A percentile compares a stretch with the other conserved stretches of the same genome.
Evolutionary conservation across 1,284 basidiomycete species (phyloP).

Genomic region (Pseudozyma thailandica): DNA sequence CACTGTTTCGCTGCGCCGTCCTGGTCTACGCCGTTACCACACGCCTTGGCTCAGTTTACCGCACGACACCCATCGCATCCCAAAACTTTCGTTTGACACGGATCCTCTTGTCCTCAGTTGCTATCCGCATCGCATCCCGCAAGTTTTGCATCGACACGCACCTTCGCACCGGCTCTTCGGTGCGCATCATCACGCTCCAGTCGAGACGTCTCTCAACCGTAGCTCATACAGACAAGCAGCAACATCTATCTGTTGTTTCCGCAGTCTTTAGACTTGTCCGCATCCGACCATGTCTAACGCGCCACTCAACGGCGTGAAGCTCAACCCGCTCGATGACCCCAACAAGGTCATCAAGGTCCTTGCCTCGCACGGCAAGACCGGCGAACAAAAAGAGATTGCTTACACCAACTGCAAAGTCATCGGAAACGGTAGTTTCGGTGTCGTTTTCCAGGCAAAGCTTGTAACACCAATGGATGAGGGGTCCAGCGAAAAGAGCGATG

Average conservation of each 20-base stretch:
- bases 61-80: constrained; percentile 6
- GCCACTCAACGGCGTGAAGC: constrained; percentile 59
- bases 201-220: background rate
- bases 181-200: background rate
- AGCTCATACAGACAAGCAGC: background rate
- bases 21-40: background rate
- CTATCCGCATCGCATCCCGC: background rate
- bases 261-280: constrained; percentile 4
- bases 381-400: constrained; percentile 85
- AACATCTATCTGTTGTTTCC: constrained; percentile 1
- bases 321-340: constrained; percentile 79
- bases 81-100: constrained; percentile 5
- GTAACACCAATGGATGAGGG: constrained; percentile 68
- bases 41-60: background rate
- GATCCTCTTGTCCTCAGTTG: background rate
- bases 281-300: constrained; percentile 52
- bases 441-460: constrained; percentile 84
- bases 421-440: constrained; percentile 98
- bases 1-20: background rate
- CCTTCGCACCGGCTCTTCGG: background rate
- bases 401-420: constrained; percentile 99
- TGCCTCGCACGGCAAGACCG: constrained; percentile 93
- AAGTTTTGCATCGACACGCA: background rate
- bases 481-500: constrained; percentile 66
- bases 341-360: constrained; percentile 92